phyloP scores from a whole-genome alignment of 768 basidiomycete genomes.

The Tricholoma furcatifolium region DNA sequence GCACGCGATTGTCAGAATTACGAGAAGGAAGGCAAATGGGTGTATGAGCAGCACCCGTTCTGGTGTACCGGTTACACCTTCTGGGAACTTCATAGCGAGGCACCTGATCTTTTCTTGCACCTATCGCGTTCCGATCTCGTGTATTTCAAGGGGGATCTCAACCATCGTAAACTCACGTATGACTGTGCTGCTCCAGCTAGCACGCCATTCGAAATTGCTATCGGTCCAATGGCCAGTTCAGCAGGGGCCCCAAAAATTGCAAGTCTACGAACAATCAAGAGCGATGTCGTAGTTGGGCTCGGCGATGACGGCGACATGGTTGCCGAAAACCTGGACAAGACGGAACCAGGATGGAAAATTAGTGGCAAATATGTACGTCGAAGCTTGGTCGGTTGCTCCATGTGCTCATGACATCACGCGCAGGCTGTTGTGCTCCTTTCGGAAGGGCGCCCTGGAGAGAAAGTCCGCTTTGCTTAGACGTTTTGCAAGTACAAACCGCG shows the following conservation, averaged over 20 bases:
- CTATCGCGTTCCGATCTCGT: slow-evolving; percentile 89
- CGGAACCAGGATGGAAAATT: slow-evolving; percentile 95
- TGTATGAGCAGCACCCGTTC: slow-evolving; percentile 92
- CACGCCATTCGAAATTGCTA: slow-evolving; percentile 87
- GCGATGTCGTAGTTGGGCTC: slow-evolving; percentile 90
- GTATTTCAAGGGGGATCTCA: slow-evolving; percentile 92
- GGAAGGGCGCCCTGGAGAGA: slow-evolving; percentile 86
- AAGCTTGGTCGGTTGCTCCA: background rate
- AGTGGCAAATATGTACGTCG: slow-evolving; percentile 90
- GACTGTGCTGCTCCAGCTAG: slow-evolving; percentile 84
- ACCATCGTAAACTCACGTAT: slow-evolving; percentile 88
- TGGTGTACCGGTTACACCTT: slow-evolving; percentile 97
- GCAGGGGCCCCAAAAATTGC: slow-evolving; percentile 86
- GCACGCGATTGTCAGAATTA: slow-evolving; percentile 58
- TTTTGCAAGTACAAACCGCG: too few species aligned
- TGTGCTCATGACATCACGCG: slow-evolving; percentile 1
- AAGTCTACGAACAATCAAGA: slow-evolving; percentile 90
- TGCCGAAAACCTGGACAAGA: slow-evolving; percentile 78
- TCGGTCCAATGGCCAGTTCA: slow-evolving; percentile 88
- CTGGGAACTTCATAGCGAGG: slow-evolving; percentile 83
- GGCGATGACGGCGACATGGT: slow-evolving; percentile 64
- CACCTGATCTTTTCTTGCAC: slow-evolving; percentile 90
- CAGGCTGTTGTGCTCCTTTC: slow-evolving; percentile 88
- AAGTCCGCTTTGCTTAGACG: slow-evolving; percentile 67
- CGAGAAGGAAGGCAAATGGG: slow-evolving; percentile 89